Percentiles rank a stretch among this genome's conserved stretches.
Evolutionary conservation across 2,329 filamentous ascomycete genomes (phyloP).

Genomic region (Fusarium burgessii): DNA sequence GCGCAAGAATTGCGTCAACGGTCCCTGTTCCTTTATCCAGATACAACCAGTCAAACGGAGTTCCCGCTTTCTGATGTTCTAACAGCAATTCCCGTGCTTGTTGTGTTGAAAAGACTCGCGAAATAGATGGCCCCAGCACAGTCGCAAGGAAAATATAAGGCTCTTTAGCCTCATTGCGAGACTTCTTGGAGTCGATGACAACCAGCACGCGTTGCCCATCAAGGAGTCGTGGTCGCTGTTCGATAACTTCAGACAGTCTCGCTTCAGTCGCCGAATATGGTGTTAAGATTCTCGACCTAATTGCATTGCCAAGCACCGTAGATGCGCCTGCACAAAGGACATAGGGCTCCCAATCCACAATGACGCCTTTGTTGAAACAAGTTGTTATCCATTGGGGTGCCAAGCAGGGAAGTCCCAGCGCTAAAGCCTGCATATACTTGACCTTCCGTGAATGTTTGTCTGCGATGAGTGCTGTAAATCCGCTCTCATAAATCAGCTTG

Average conservation of each 20-base stretch:
- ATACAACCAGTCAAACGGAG: slow-evolving; percentile 81
- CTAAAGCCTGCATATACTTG: slow-evolving; percentile 95
- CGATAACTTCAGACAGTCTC: slow-evolving; percentile 68
- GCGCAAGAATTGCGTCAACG: slow-evolving; percentile 61
- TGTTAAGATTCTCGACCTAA: slow-evolving; percentile 77
- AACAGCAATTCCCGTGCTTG: slow-evolving; percentile 72
- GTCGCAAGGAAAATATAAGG: slow-evolving; percentile 85
- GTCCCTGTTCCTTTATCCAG: slow-evolving; percentile 74
- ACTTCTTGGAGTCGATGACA: slow-evolving; percentile 69
- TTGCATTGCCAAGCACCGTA: slow-evolving; percentile 77
- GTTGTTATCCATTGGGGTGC: slow-evolving; percentile 83
- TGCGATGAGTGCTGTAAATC: slow-evolving; percentile 88
- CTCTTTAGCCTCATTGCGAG: slow-evolving; percentile 72
- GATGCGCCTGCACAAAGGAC: slow-evolving; percentile 88
- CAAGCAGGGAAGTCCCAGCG: slow-evolving; percentile 88
- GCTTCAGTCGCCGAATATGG: slow-evolving; percentile 70
- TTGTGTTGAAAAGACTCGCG: slow-evolving; percentile 72
- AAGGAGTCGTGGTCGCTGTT: slow-evolving; percentile 71
- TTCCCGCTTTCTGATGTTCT: slow-evolving; percentile 60
- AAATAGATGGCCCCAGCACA: slow-evolving; percentile 79
- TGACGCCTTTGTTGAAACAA: slow-evolving; percentile 70
- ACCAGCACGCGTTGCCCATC: slow-evolving; percentile 76
- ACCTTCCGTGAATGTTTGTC: slow-evolving; percentile 86
- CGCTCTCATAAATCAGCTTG: slow-evolving; percentile 63
- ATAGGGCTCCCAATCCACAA: slow-evolving; percentile 84